Percentiles rank a stretch among this genome's conserved stretches.
These are phyloP conservation scores for Wallacemonas collosoma DNA, from an alignment of 208 protist genomes.

Conservation along the genomic window DNA sequence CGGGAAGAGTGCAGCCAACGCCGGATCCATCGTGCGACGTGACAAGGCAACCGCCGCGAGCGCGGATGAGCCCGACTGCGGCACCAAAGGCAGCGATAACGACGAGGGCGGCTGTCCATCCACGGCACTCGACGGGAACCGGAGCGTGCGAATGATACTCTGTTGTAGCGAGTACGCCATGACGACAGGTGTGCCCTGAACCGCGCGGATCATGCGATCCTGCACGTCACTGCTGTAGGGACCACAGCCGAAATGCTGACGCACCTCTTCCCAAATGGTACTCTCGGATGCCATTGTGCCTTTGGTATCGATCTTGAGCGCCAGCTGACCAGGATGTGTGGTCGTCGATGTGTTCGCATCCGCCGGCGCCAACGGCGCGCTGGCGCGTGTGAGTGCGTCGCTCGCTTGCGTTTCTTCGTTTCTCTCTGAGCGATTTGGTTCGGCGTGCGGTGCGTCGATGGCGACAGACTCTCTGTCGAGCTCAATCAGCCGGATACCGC, in stretches of 20 bases:
- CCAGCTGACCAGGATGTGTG: conserved; percentile 37
- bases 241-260: conserved; percentile 79
- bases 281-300: conserved; percentile 81
- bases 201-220: conserved; percentile 59
- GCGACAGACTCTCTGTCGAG: conserved; percentile 20
- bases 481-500: conserved; percentile 71
- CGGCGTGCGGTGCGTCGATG: neutral
- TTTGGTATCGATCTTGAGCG: conserved; percentile 86
- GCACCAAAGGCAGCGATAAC: no score
- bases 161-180: conserved; percentile 73
- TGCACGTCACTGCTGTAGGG: conserved; percentile 70
- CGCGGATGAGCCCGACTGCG: no score
- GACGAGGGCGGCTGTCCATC: neutral
- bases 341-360: no score
- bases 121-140: conserved; percentile 42
- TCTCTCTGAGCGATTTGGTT: neutral
- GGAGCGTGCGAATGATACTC: conserved; percentile 56
- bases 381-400: no score
- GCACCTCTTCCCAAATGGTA: conserved; percentile 85
- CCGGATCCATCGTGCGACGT: conserved; percentile 27
- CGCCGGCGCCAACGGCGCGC: no score
- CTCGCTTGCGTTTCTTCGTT: no score
- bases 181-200: conserved; percentile 76
- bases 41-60: neutral
- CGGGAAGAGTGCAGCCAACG: conserved; percentile 38